Evolutionary conservation across 441 rosid species (phyloP).

Genomic region (Pelargonium australe): DNA sequence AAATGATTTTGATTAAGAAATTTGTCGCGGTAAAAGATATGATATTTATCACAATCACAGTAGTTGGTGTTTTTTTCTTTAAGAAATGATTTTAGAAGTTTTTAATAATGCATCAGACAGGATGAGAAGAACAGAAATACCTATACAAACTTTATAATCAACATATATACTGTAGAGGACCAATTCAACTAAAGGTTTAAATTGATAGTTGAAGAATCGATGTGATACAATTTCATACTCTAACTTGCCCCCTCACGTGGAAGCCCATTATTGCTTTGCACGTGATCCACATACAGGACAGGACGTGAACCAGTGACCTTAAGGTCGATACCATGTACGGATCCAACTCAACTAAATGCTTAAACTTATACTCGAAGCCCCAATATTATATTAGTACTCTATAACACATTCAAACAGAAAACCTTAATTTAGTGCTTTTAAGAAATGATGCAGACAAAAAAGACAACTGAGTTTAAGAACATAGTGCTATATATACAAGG

Average conservation of each 20-base stretch:
- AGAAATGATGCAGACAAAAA: not conserved
- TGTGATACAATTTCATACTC: too few species aligned
- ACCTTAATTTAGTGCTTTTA: not conserved
- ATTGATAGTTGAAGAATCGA: too few species aligned
- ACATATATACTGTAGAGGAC: not conserved
- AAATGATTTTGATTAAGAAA: conserved; percentile 3
- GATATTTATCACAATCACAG: conserved; percentile 11
- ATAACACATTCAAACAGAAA: not conserved
- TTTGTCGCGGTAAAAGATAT: not conserved
- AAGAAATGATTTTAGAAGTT: not conserved
- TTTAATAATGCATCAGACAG: not conserved
- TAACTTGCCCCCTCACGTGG: too few species aligned
- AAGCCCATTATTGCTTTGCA: too few species aligned
- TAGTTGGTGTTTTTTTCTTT: not conserved
- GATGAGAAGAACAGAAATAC: not conserved
- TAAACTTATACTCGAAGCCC: too few species aligned
- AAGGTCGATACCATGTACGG: too few species aligned
- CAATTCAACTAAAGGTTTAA: too few species aligned
- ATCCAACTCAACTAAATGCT: too few species aligned
- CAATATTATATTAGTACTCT: too few species aligned
- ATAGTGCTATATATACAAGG: not conserved
- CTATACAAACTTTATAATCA: not conserved
- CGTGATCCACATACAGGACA: too few species aligned
- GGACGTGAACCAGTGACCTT: too few species aligned
- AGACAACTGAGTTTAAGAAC: not conserved